phyloP scores from a whole-genome alignment of 129 eudicot genomes.

The Flaveria brownii region DNA sequence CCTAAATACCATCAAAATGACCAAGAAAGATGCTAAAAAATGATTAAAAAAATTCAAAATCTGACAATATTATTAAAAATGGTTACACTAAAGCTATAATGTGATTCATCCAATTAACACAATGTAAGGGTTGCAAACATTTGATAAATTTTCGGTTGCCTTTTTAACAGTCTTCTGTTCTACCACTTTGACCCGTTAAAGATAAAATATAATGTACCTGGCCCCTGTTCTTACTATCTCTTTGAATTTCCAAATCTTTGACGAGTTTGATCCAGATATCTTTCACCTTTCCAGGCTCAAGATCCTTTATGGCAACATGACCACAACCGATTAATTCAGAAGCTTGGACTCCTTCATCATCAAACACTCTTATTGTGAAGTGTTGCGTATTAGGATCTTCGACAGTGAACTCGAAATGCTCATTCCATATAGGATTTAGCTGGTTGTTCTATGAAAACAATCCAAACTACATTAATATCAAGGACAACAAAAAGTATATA shows the following conservation, averaged over 20 bases:
- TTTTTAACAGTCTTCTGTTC: too few relatives aligned
- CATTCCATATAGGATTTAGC: slow-evolving; percentile 96
- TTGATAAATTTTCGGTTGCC: not conserved
- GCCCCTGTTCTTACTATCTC: slow-evolving; percentile 82
- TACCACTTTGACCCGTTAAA: not conserved
- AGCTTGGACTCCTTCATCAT: slow-evolving; percentile 94
- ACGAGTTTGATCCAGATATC: slow-evolving; percentile 83
- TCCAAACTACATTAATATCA: not conserved
- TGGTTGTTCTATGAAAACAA: slow-evolving; percentile 58
- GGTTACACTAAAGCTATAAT: too few relatives aligned
- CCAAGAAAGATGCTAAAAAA: not conserved
- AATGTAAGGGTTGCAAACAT: not conserved
- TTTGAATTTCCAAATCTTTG: slow-evolving; percentile 74
- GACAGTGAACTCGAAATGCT: slow-evolving; percentile 80
- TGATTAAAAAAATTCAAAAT: not conserved
- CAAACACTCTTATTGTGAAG: slow-evolving; percentile 72
- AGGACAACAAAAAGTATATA: not conserved
- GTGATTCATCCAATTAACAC: not conserved
- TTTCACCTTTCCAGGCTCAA: slow-evolving; percentile 84
- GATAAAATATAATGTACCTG: slow-evolving; percentile 44
- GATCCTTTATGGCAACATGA: slow-evolving; percentile 51
- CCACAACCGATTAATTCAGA: slow-evolving; percentile 84
- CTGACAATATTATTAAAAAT: too few relatives aligned
- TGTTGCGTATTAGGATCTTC: slow-evolving; percentile 80
- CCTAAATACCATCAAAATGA: slow-evolving; percentile 45